Evolutionary conservation across 1,284 basidiomycete genomes (phyloP), one percentile per base, ranked within the genome.

Genomic region (Apiotrichum gamsii): DNA sequence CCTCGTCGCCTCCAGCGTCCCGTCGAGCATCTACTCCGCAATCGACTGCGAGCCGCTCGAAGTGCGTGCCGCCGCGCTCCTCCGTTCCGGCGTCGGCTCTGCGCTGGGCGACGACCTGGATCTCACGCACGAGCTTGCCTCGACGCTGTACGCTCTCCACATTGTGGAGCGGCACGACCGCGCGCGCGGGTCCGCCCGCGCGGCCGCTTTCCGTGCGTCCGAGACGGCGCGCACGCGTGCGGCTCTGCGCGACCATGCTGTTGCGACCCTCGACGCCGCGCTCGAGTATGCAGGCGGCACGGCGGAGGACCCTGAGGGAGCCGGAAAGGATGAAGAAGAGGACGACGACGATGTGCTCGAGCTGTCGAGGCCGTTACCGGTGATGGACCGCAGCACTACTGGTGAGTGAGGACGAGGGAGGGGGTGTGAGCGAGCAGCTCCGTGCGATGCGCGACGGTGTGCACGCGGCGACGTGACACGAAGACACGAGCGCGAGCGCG

Each of bases 311-410:
- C 38, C 29, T 13, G 46, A 46, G 29, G n/a, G n/a, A n/a, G n/a
- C n/a, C n/a, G 21, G 23, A 20, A 46, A 46, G 32, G 53, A 51
- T 40, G 52, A 54, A 8, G 46, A 51, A 39, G 52, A 54, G 9
- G 46, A 51, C 43, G 53, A 54, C 39, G 53, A 54, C 43, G 53
- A 54, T 31, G 49, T 54, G 13, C 44, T 54, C 21, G 49, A 43
- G 19, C 31, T 51, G 31, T 43, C 40, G 11, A 25, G 52, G n/a
- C 42, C 52, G 8, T 36, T 54, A 10, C 45, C 45, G 8, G 31
- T 54, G 13, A 37, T 47, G 19, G 30, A 38, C 5, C 24, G 45
- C 16, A 40, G 21, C 15, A 54, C 52, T 3, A 48, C 37, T 4
- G 40, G 49, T 54, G 36, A 51, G 49, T 51, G 10, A n/a, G n/a